A percentile compares a stretch with the other conserved stretches of the same genome.
Evolutionary conservation across 306 rosid species (phyloP).

Genomic region (Inga laurina): DNA sequence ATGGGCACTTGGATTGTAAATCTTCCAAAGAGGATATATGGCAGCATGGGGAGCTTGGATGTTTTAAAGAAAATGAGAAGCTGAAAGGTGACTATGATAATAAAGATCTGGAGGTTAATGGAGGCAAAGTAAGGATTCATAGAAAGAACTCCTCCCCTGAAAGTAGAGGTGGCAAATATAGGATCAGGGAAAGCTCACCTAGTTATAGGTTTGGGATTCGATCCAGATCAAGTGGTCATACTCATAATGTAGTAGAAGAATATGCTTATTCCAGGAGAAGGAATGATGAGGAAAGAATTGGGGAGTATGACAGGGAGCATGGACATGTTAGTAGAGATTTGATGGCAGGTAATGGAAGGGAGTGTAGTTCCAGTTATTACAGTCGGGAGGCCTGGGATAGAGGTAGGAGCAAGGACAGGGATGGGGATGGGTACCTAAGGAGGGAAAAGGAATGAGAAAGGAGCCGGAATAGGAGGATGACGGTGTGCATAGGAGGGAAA

Average conservation of each 20-base stretch:
- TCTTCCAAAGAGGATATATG: slow-evolving; percentile 45
- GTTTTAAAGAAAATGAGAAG: slow-evolving; percentile 45
- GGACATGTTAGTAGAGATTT: slow-evolving; percentile 34
- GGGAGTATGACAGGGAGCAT: slow-evolving; percentile 29
- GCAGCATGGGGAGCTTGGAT: slow-evolving; percentile 35
- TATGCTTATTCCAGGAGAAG: slow-evolving; percentile 55
- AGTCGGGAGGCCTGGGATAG: slow-evolving; percentile 41
- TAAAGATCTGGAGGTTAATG: slow-evolving; percentile 29
- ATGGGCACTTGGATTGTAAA: slow-evolving; percentile 47
- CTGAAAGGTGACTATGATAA: slow-evolving; percentile 38
- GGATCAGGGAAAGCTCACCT: slow-evolving; percentile 40
- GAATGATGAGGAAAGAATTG: slow-evolving; percentile 50
- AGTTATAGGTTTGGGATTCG: slow-evolving; percentile 52
- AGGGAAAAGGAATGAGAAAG: slow-evolving; percentile 48
- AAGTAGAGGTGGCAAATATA: slow-evolving; percentile 50
- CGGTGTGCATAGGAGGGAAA: slow-evolving; percentile 34
- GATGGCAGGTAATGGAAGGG: slow-evolving; percentile 56
- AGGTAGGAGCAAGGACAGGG: slow-evolving; percentile 49
- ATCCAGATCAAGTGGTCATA: slow-evolving; percentile 61
- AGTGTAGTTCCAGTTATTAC: background rate
- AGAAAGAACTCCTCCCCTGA: slow-evolving; percentile 43
- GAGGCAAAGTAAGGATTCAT: slow-evolving; percentile 27
- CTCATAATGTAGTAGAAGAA: slow-evolving; percentile 61
- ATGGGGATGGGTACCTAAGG: slow-evolving; percentile 46
- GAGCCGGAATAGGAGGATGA: slow-evolving; percentile 51